Base-by-base conservation (phyloP, 441 rosid genomes). In the Macaranga tanarius region DNA sequence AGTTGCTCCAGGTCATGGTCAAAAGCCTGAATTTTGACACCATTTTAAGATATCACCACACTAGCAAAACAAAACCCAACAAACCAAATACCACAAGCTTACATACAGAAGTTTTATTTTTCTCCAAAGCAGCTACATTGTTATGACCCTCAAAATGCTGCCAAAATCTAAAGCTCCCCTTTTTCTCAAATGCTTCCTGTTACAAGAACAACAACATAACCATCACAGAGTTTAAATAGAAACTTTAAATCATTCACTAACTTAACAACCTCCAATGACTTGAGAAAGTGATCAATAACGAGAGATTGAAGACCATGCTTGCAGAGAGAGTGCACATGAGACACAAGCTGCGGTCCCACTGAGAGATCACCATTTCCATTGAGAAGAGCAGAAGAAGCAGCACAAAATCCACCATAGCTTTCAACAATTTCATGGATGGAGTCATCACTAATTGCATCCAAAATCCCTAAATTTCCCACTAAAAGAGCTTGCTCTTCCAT, bases 161-260 rank as follows among this genome's bases (percentile, higher is more conserved):
- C 98, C 96, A 91, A 86, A 95, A 91, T 76, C 79, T 89, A 9
- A 78, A 80, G 5, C 84, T 86, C 5, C 88, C 82, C 13, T 74
- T 81, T 78, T 67, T 86, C 83, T 91, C 90, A 67, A 92, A 91
- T 40, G 81, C 70, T 80, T 82, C 86, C 98, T 95, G 89, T 63
- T 58, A 84, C 38, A 63, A 73, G 15, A 20, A 25, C 34, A 17
- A 50, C 12, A 28, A 15, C 5, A 48, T 12, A 48, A 48, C 16
- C 4, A 47, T 11, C 15, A 47, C 17, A 12, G 48, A 44, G 10
- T 2, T 12, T 47, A 0, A 15, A 62, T n/a, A 28, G 22, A 0
- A 26, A 48, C n/a, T 31, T 48, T 28, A 2, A 60, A 31, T 13
- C 9, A 44, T n/a, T 15, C 28, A 19, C 10, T 50, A 7, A 45